These are phyloP conservation scores for Emergomyces pasteurianus DNA, from an alignment of 2,329 filamentous ascomycete genomes.

Conservation along the genomic window DNA sequence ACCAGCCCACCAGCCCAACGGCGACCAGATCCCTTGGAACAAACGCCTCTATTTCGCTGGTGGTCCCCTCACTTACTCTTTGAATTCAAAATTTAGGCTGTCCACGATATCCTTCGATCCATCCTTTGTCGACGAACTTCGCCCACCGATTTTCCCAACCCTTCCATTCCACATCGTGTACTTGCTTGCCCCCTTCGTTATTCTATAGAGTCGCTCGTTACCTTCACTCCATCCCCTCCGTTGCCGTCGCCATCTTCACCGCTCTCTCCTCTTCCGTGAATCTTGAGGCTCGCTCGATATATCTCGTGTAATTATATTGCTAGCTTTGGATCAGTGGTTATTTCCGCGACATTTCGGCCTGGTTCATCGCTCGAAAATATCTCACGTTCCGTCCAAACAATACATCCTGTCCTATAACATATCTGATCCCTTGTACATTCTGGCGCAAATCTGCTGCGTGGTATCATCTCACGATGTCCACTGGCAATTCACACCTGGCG, in stretches of 20 bases:
- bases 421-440: background rate
- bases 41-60: background rate
- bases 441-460: background rate
- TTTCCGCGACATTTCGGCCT: background rate
- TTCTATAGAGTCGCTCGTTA: background rate
- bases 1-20: background rate
- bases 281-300: background rate
- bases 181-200: background rate
- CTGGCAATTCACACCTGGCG: background rate
- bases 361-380: background rate
- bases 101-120: background rate
- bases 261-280: background rate
- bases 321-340: background rate
- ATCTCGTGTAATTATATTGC: background rate
- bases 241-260: background rate
- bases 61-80: background rate
- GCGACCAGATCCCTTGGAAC: background rate
- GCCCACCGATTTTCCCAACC: background rate
- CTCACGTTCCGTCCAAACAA: background rate
- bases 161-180: background rate
- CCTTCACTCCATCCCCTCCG: background rate
- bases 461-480: background rate
- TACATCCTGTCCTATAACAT: background rate
- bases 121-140: background rate
- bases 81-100: background rate